Evolutionary conservation across 208 protist species (phyloP), one percentile per base, ranked within the genome.

Genomic region (Leishmania lainsoni): DNA sequence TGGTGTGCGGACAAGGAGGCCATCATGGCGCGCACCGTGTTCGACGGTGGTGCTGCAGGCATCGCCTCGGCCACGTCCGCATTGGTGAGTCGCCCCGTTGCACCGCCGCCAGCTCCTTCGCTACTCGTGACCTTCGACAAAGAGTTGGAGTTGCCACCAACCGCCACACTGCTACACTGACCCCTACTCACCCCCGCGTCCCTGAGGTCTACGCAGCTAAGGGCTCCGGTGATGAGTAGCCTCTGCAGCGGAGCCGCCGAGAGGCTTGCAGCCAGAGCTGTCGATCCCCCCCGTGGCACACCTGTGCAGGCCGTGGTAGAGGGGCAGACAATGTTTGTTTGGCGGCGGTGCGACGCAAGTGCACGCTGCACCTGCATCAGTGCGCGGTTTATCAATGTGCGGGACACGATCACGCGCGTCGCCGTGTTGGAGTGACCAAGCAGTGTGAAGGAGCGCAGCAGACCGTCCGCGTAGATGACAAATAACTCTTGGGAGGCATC

Each of bases 401-500:
- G 88, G 3, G 92, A 91, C 82, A 96, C 91, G 63, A 94, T 86
- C 71, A 93, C 58, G 48, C 91, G 89, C 3, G 92, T 84, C 9
- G 92, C 87, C 29, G 87, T 86, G 61, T 86, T 83, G 79, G 84
- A 86, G 63, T 86, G 86, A 72, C 92, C 89, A 10, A 92, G 61
- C 75, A 93, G 75, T 16, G 90, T 86, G 69, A 93, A 96, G 83
- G 87, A 91, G 48, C 92, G 87, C 79, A 93, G 80, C 75, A 96
- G 59, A 63, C 92, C 92, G 72, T 96, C 92, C 51, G 90, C 88
- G 83, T 96, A 96, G 63, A 87, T 77, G 42, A 92, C 92, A 65
- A 93, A 63, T 51, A 96, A 70, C 83, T 96, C 92, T 75, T 96
- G 88, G 56, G 87, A 73, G 49, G 79, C 77, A 35, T 91, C 87